Base-by-base conservation (phyloP, 2,329 filamentous ascomycete genomes). In the Sporothrix variecibatus region DNA sequence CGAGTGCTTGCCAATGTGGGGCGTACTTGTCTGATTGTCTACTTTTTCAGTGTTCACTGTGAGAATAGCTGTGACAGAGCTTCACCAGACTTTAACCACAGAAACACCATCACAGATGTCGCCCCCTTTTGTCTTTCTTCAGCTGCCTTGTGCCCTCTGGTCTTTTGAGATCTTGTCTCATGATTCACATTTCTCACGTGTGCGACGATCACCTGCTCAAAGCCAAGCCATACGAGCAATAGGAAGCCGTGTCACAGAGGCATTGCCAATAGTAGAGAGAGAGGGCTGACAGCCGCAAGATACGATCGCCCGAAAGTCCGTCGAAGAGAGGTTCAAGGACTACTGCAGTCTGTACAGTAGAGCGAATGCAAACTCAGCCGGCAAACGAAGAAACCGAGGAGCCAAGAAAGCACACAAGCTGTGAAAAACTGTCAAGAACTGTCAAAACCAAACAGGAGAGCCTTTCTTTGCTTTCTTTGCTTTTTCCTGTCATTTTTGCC, bases 51-150 rank as follows among this genome's bases (percentile, higher is more conserved):
- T 12, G 31, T 34, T 65, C 23, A 12, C 34, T 12, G 20, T 65
- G 60, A 40, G 38, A 17, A 23, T 43, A 12, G 43, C 12, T 20
- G 43, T 46, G 43, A 46, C 43, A 49, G 43, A 49, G 43, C 43
- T 49, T 20, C 43, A 49, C 43, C 40, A 34, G 34, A 34, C 34
- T 34, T 2, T 34, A 8, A 34, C 34, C 34, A 34, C 34, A 34
- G n/a, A 51, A 56, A 56, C 9, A 23, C 51, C 51, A 53, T 43
- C 34, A 8, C 23, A 12, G 9, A 2, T 28, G n/a, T 65, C 38
- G 60, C 12, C 62, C 62, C 38, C 23, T 11, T 26, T 67, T 67
- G 62, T 67, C 62, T 28, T 67, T 67, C 38, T 56, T 56, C 67
- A 70, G 67, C 67, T 70, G 46, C 49, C 67, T 26, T 38, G 43